phyloP scores from a whole-genome alignment of 768 basidiomycete species.

The Podaxis sp. region DNA sequence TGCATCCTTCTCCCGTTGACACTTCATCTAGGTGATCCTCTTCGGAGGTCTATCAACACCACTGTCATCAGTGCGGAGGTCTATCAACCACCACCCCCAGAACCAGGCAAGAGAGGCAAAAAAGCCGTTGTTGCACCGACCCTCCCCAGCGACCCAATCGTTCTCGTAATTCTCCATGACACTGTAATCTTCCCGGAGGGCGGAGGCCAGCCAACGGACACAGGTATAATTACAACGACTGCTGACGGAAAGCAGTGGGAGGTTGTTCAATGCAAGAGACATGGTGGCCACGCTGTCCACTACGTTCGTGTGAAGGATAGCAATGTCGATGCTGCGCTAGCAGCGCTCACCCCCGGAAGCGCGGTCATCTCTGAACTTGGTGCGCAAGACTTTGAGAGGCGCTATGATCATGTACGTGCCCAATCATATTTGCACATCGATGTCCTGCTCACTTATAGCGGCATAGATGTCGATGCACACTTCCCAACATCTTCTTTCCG shows the following conservation, averaged over 20 bases:
- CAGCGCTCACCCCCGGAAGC: conserved; percentile 50
- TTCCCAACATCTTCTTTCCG: conserved; percentile 80
- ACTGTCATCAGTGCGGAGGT: conserved; percentile 51
- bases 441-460: not conserved
- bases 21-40: conserved; percentile 60
- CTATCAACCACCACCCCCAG: conserved; percentile 38
- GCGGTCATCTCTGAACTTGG: conserved; percentile 55
- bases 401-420: conserved; percentile 69
- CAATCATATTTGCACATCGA: not conserved
- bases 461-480: conserved; percentile 81
- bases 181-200: conserved; percentile 84
- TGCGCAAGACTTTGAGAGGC: conserved; percentile 57
- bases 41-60: conserved; percentile 58
- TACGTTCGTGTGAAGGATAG: conserved; percentile 51
- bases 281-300: conserved; percentile 76
- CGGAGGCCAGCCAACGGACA: conserved; percentile 78
- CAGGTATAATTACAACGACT: conserved; percentile 49
- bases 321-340: conserved; percentile 40
- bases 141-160: conserved; percentile 44
- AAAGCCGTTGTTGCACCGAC: conserved; percentile 53
- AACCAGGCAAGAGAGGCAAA: conserved; percentile 48
- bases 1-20: not conserved
- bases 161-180: conserved; percentile 72
- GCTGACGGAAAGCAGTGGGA: conserved; percentile 49
- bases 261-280: conserved; percentile 66